These are phyloP conservation scores for Purpureocillium lavendulum DNA, from an alignment of 2,329 filamentous ascomycete species.

Conservation along the genomic window DNA sequence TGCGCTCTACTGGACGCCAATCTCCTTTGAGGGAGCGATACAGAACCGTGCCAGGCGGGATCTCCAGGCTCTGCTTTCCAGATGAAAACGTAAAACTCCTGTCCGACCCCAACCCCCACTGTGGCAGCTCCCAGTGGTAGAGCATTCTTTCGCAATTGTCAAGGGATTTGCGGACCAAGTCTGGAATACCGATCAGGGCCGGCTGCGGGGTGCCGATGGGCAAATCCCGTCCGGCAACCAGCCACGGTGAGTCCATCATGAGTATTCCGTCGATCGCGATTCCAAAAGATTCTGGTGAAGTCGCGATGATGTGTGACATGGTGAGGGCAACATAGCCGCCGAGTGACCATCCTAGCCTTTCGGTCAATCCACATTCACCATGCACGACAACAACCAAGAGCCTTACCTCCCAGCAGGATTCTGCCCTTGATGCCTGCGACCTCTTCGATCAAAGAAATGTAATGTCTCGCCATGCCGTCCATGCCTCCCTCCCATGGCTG, in stretches of 20 bases:
- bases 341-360: constrained; percentile 1
- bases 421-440: constrained; percentile 1
- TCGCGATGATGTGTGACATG: neutral
- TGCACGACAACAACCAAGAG: too few relatives aligned
- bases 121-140: neutral
- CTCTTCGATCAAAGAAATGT: constrained; percentile 4
- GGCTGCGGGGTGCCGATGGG: neutral
- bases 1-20: neutral
- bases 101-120: neutral
- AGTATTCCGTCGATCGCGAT: neutral
- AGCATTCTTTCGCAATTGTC: neutral
- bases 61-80: neutral
- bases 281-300: neutral
- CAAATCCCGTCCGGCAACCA: neutral
- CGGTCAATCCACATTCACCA: too few relatives aligned
- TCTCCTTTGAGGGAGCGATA: neutral
- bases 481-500: constrained; percentile 6
- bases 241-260: neutral
- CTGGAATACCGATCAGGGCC: neutral
- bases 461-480: constrained; percentile 6
- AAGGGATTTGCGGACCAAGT: constrained; percentile 1
- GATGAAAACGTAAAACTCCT: neutral
- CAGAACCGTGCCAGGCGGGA: neutral
- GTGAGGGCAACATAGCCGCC: neutral
- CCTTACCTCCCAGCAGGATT: constrained; percentile 1